Evolutionary conservation across 2,329 filamentous ascomycete genomes (phyloP).

Genomic region (Neospermospora avenae): DNA sequence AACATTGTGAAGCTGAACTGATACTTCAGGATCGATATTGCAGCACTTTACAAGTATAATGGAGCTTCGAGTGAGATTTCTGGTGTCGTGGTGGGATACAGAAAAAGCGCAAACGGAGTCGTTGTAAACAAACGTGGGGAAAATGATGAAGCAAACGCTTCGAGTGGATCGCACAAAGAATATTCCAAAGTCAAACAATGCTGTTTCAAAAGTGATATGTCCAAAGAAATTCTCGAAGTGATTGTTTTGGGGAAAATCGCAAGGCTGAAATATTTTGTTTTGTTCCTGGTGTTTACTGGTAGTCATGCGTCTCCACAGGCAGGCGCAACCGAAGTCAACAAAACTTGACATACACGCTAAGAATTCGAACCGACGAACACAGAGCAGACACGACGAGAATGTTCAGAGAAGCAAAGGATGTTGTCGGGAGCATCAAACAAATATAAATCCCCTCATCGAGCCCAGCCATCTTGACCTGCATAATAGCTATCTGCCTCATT

Average conservation of each 20-base stretch:
- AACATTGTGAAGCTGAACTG: conserved; percentile 17
- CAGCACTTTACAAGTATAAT: not conserved
- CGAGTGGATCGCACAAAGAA: not conserved
- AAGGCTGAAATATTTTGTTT: not conserved
- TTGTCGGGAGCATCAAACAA: too few species aligned
- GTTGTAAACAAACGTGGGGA: not conserved
- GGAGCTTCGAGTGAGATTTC: not conserved
- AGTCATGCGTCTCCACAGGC: too few species aligned
- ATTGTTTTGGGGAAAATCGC: not conserved
- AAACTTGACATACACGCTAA: too few species aligned
- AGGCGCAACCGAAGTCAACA: not conserved
- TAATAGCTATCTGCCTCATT: not conserved
- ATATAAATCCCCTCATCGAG: too few species aligned
- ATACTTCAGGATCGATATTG: not conserved
- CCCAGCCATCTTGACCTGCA: not conserved
- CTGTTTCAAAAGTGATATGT: conserved; percentile 1
- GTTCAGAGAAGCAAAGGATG: too few species aligned
- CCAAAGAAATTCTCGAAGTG: not conserved
- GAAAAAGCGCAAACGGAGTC: not conserved
- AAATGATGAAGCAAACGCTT: not conserved
- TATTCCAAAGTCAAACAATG: not conserved
- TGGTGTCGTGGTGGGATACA: not conserved
- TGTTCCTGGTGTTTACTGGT: not conserved
- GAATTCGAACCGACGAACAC: too few species aligned
- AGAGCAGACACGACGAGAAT: too few species aligned